These are phyloP conservation scores for Corymbia calophylla DNA, from an alignment of 441 rosid species.

Conservation along the genomic window DNA sequence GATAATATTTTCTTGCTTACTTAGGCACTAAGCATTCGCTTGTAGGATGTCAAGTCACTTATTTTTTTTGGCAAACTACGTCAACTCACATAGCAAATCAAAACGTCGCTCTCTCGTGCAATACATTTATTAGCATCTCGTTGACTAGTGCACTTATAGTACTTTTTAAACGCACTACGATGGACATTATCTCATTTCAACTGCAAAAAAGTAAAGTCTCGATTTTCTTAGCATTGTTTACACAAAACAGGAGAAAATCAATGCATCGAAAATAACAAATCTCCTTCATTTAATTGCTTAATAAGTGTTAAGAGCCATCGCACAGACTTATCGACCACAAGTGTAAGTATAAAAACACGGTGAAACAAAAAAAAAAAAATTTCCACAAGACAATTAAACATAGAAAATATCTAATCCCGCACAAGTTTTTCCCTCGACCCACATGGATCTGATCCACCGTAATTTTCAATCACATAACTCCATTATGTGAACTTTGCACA, in stretches of 20 bases:
- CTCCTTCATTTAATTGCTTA: not conserved
- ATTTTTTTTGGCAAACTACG: not conserved
- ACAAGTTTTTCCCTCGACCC: not conserved
- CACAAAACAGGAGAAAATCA: not conserved
- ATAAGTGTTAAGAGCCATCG: not conserved
- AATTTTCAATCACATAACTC: accelerated
- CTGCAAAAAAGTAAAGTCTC: not conserved
- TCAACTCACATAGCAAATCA: not conserved
- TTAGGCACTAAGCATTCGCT: not conserved
- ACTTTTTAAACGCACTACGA: not conserved
- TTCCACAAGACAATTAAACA: not conserved
- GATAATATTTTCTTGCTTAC: not conserved
- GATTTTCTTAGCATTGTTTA: not conserved
- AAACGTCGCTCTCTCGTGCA: not conserved
- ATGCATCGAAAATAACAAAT: not conserved
- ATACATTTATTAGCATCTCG: not conserved
- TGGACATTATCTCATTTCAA: not conserved
- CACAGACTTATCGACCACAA: not conserved
- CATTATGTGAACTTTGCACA: accelerated
- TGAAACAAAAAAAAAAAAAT: not conserved
- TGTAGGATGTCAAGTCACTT: not conserved
- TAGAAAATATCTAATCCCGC: not conserved
- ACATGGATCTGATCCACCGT: accelerated
- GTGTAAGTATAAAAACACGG: not conserved
- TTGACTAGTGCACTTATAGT: not conserved